A percentile compares a stretch with the other conserved stretches of the same genome.
Conservation (phyloP, 306 rosid species). For the Fragaria vesca region DNA sequence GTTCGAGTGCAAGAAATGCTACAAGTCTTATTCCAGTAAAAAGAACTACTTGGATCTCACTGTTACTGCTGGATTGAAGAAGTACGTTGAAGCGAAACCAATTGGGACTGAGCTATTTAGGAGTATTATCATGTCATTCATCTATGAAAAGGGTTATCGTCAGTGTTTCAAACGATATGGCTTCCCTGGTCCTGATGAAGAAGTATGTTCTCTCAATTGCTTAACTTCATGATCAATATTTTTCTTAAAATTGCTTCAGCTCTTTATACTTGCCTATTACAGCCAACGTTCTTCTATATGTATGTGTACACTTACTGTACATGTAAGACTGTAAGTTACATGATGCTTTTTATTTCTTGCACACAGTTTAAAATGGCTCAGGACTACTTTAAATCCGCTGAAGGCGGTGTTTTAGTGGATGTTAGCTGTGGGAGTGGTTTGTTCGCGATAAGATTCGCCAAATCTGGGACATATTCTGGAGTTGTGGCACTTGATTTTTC, state of each 20-base stretch:
- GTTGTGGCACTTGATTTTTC: slow-evolving; percentile 88
- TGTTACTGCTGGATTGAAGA: slow-evolving; percentile 66
- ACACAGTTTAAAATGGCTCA: slow-evolving; percentile 88
- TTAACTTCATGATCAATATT: neutral
- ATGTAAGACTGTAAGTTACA: neutral
- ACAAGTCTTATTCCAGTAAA: slow-evolving; percentile 73
- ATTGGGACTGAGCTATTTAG: slow-evolving; percentile 77
- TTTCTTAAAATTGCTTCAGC: neutral
- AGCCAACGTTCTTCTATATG: neutral
- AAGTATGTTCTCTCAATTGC: slow-evolving; percentile 35
- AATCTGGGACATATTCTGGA: slow-evolving; percentile 66
- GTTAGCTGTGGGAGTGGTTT: slow-evolving; percentile 93
- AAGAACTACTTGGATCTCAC: slow-evolving; percentile 77
- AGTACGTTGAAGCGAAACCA: slow-evolving; percentile 72
- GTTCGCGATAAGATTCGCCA: slow-evolving; percentile 72
- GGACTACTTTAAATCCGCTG: slow-evolving; percentile 65
- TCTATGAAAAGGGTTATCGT: slow-evolving; percentile 96
- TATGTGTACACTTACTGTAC: neutral
- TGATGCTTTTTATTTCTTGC: slow-evolving; percentile 9
- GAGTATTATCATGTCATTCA: slow-evolving; percentile 90
- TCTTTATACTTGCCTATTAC: neutral
- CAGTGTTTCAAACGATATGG: slow-evolving; percentile 77
- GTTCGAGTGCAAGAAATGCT: slow-evolving; percentile 74
- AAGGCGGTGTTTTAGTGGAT: slow-evolving; percentile 82
- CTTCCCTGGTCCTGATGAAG: slow-evolving; percentile 92